A percentile compares a stretch with the other conserved stretches of the same genome.
Evolutionary conservation across 495 filamentous ascomycete genomes (phyloP).

Genomic region (Podospora pseudoanserina): DNA sequence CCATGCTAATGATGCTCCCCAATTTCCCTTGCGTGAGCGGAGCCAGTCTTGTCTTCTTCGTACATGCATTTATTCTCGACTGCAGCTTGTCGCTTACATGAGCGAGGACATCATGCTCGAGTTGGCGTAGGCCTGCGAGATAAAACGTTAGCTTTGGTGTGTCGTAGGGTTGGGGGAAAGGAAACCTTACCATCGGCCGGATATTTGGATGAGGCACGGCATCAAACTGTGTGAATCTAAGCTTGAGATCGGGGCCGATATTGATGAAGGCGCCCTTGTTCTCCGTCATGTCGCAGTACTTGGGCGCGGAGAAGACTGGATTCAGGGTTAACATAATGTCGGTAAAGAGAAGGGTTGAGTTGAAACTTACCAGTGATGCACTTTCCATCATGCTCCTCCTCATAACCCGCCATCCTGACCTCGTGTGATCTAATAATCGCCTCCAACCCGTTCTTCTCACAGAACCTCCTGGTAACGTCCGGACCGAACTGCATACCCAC

Average conservation of each 20-base stretch:
- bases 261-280: conserved; percentile 99
- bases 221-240: conserved; percentile 87
- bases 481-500: conserved; percentile 96
- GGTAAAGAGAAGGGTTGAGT: not conserved
- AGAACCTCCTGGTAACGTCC: conserved; percentile 95
- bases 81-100: conserved; percentile 33
- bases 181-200: conserved; percentile 77
- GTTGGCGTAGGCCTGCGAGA: conserved; percentile 68
- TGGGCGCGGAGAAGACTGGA: conserved; percentile 90
- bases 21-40: not conserved
- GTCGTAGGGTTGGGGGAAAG: not conserved
- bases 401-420: conserved; percentile 95
- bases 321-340: conserved; percentile 22
- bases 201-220: conserved; percentile 95
- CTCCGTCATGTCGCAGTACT: conserved; percentile 95
- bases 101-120: conserved; percentile 66
- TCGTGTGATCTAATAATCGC: conserved; percentile 97
- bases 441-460: conserved; percentile 88
- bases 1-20: not conserved
- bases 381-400: conserved; percentile 92
- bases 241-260: conserved; percentile 86
- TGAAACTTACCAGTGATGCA: conserved; percentile 78
- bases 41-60: not conserved
- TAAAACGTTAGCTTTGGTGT: conserved; percentile 7
- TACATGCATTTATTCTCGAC: not conserved